phyloP scores from a whole-genome alignment of 2,329 filamentous ascomycete species.

The Lasiodiplodia sp. region DNA sequence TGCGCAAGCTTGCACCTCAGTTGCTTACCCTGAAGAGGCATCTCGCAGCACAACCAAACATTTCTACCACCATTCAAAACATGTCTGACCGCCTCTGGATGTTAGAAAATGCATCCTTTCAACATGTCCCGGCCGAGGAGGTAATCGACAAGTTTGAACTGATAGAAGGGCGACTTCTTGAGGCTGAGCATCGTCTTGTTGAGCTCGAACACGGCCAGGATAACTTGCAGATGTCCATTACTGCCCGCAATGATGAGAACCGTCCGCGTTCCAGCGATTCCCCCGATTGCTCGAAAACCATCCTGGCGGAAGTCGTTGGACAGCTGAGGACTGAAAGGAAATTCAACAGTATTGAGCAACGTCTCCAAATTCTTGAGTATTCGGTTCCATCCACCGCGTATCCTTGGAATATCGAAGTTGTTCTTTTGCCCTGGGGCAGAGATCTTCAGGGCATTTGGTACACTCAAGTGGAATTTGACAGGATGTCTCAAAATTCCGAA shows the following conservation, averaged over 20 bases:
- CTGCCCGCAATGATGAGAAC: slow-evolving; percentile 42
- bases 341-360: slow-evolving; percentile 58
- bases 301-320: background rate
- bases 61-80: slow-evolving; percentile 60
- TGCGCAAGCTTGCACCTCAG: slow-evolving; percentile 44
- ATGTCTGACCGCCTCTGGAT: slow-evolving; percentile 71
- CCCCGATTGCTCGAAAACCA: slow-evolving; percentile 46
- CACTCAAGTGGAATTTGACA: slow-evolving; percentile 49
- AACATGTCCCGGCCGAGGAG: slow-evolving; percentile 70
- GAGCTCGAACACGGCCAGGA: slow-evolving; percentile 44
- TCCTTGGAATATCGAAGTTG: slow-evolving; percentile 78
- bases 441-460: slow-evolving; percentile 63
- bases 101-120: slow-evolving; percentile 75
- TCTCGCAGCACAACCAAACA: slow-evolving; percentile 47
- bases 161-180: slow-evolving; percentile 70
- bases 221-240: slow-evolving; percentile 38
- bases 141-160: slow-evolving; percentile 72
- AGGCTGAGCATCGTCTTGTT: slow-evolving; percentile 66
- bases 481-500: slow-evolving; percentile 50
- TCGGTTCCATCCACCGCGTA: slow-evolving; percentile 66
- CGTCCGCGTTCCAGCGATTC: slow-evolving; percentile 40
- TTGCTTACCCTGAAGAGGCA: slow-evolving; percentile 46
- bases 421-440: slow-evolving; percentile 73
- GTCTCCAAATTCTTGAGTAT: slow-evolving; percentile 63
- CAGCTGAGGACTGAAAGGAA: background rate